phyloP scores from a whole-genome alignment of 2,329 filamentous ascomycete species.

The Botrytis aclada region DNA sequence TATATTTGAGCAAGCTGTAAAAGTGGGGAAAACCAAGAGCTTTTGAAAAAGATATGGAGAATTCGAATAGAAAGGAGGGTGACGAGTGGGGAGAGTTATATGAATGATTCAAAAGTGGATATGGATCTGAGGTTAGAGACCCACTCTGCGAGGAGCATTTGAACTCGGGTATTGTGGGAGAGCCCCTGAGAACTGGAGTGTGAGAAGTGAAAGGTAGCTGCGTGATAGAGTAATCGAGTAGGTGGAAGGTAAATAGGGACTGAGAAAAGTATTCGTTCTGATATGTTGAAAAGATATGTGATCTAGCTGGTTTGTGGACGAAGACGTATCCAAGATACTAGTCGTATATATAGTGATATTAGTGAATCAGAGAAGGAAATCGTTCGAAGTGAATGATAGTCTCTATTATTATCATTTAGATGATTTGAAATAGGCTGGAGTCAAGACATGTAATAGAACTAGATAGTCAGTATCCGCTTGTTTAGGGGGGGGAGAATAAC shows the following conservation, averaged over 20 bases:
- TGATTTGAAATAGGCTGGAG: background rate
- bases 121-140: too few species aligned
- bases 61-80: background rate
- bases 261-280: background rate
- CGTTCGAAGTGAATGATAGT: background rate
- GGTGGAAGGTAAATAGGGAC: background rate
- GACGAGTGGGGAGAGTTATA: background rate
- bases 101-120: background rate
- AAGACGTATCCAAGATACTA: background rate
- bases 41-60: background rate
- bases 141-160: background rate
- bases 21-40: background rate
- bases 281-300: background rate
- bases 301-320: background rate
- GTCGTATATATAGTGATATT: background rate
- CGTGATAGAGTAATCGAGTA: background rate
- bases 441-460: background rate
- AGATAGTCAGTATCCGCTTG: background rate
- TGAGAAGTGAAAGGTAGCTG: background rate
- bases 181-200: background rate
- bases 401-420: background rate
- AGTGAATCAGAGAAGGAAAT: too few species aligned
- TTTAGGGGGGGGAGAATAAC: background rate
- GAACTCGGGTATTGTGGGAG: background rate
- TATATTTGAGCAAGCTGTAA: too few species aligned